These are phyloP conservation scores for Globisporangium okanoganense DNA, from an alignment of 352 stramenopile genomes.

Conservation along the genomic window DNA sequence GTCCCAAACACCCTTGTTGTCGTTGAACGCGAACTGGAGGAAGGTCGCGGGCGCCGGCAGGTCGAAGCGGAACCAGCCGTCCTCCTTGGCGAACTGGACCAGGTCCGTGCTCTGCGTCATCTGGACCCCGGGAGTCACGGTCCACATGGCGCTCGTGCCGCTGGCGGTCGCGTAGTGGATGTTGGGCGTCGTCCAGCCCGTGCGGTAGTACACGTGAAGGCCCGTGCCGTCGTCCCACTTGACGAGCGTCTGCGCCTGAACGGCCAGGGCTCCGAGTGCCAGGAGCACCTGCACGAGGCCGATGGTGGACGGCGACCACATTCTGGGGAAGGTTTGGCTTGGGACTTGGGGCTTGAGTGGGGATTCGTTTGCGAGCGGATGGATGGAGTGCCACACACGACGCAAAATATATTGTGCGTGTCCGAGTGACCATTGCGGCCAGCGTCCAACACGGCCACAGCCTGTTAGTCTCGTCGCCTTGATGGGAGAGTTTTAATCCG, in stretches of 20 bases:
- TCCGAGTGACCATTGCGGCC: background rate
- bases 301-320: background rate
- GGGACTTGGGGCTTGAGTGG: background rate
- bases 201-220: slow-evolving; percentile 43
- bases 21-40: slow-evolving; percentile 40
- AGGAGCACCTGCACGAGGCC: background rate
- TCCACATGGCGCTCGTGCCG: slow-evolving; percentile 24
- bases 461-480: no score
- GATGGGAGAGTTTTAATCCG: no score
- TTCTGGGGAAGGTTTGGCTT: background rate
- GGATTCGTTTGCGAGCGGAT: no score
- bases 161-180: slow-evolving; percentile 30
- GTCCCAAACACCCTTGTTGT: slow-evolving; percentile 39
- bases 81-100: slow-evolving; percentile 28
- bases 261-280: background rate
- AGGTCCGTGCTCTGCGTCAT: slow-evolving; percentile 31
- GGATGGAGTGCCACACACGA: background rate
- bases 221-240: slow-evolving; percentile 32
- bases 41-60: slow-evolving; percentile 14
- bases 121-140: slow-evolving; percentile 22
- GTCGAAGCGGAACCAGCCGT: slow-evolving; percentile 41
- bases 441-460: no score
- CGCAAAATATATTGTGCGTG: background rate
- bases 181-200: slow-evolving; percentile 33
- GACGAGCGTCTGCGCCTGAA: slow-evolving; percentile 29